Evolutionary conservation across 805 yeast genomes (phyloP), one percentile per base, ranked within the genome.

Genomic region (Kockiozyma suomiensis): DNA sequence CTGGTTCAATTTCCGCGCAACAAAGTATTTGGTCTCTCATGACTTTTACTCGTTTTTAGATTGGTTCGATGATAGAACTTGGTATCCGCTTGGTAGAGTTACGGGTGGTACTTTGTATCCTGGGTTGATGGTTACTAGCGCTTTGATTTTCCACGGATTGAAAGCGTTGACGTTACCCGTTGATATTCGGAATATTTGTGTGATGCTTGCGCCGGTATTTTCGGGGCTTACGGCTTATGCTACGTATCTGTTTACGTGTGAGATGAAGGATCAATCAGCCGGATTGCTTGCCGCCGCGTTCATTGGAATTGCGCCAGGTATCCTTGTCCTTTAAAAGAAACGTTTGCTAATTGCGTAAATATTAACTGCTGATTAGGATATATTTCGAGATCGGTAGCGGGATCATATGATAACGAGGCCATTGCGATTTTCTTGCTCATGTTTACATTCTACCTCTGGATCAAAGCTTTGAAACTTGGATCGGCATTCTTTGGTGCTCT

Each of bases 81-180:
- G 99, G 99, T 94, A 94, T 74, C 99, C 99, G 19, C 80, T 94
- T 67, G 99, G 99, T 21, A 84, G 99, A 77, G 99, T 94, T 71
- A 94, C 99, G 12, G 99, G 99, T 68, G 99, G 99, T 59, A 96
- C 99, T 1, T 76, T 94, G 64, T 94, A 96, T 72, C 99, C 99
- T 2, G 99, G 99, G 6, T 79, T 96, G 67, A 94, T 94, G 99
- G 97, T 96, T 26, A 90, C 99, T 3, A 85, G 96, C n/a, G 96
- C 96, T 23, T 81, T 89, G 23, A 86, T 96, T 59, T 92, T 93
- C 86, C 88, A 85, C 68, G 69, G 84, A 3, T 79, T 94, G 63
- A 76, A 83, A 53, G 74, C 84, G 48, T 68, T 84, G 45, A 85
- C 91, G 4, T 75, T 94, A 59, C 98, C 98, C 19, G 79, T 94